Base-by-base conservation (phyloP, 805 yeast species). In the Yamadazyma endophytica region DNA sequence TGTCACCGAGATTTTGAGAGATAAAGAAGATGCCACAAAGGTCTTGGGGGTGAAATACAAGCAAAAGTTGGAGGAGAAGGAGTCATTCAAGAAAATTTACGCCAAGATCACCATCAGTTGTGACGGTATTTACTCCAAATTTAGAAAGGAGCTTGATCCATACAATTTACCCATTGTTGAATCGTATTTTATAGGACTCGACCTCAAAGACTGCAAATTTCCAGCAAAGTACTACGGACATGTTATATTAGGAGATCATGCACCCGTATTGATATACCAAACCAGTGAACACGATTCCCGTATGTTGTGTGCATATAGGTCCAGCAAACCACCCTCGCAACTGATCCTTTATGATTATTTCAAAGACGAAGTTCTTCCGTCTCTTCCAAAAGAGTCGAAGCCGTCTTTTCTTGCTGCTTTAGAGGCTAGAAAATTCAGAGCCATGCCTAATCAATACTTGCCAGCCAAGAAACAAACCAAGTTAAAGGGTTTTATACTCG, bases 41-140 rank as follows among this genome's bases (percentile, higher is more conserved):
- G 84, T 88, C n/a, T 56, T 70, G 16, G 97, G 97, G 16, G 88
- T 89, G n/a, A 63, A 63, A 40, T 84, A 77, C 12, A 77, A 68
- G 37, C 58, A 64, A 18, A 65, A 63, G 6, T 62, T 59, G 11
- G 65, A 68, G 18, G 59, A 62, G 33, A 61, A 61, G 6, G 49
- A 50, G 15, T 61, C 64, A 33, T 34, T 65, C 5, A 78, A 70
- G 61, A n/a, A n/a, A n/a, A n/a, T n/a, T n/a, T 57, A 58, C 13
- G 85, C 82, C 3, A 74, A 77, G 34, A 52, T 88, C 35, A 82
- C 90, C 5, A 68, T 88, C 18, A 75, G 83, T 28, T 86, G 95
- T 52, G 98, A 92, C 58, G 98, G 98, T 37, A 89, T 90, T 35
- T 87, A 86, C 52, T 89, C 97, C 36, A 88, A 82, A 57, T 87